Conservation (phyloP, 1,284 basidiomycete species). For the Phylloporus gajari region DNA sequence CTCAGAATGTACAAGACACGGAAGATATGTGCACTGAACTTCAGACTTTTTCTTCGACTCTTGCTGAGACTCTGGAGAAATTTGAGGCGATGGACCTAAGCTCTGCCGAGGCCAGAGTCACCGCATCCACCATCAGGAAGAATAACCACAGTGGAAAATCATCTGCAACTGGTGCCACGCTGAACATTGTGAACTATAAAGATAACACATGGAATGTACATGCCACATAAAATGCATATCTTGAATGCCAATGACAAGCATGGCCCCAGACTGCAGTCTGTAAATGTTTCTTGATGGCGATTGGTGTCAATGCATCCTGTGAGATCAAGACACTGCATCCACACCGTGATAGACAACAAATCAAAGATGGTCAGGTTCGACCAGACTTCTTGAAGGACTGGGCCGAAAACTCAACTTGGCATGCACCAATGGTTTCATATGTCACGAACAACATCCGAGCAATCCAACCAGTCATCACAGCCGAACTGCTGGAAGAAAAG, state of each 20-base stretch:
- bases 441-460: not conserved
- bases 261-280: not conserved
- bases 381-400: not conserved
- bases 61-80: not conserved
- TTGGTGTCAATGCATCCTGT: not conserved
- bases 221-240: not conserved
- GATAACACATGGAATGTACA: not conserved
- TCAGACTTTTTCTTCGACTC: not conserved
- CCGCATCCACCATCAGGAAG: not conserved
- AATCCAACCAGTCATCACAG: not conserved
- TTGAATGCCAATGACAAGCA: no score
- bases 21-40: not conserved
- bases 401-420: not conserved
- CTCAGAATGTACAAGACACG: not conserved
- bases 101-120: no score
- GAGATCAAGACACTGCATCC: not conserved
- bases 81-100: not conserved
- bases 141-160: not conserved
- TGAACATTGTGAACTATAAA: not conserved
- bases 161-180: not conserved
- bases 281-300: not conserved
- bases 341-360: not conserved
- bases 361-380: not conserved
- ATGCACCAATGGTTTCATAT: not conserved
- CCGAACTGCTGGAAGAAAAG: not conserved